Base-by-base conservation (phyloP, 2,329 filamentous ascomycete species). In the Ophiostoma triangulosporum region DNA sequence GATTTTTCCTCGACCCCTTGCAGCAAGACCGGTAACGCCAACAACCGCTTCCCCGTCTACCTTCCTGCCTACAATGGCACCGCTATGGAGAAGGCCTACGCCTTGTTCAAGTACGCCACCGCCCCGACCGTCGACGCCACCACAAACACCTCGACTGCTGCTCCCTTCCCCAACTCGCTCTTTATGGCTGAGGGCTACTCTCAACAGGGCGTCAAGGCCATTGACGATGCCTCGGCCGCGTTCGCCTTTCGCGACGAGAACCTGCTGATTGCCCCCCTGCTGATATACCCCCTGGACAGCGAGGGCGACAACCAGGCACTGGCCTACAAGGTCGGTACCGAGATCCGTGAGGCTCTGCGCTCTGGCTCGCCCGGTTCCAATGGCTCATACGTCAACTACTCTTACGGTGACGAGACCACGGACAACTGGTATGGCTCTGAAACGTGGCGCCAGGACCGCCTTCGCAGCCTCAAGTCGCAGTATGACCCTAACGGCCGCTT, bases 171-270 rank as follows among this genome's bases (percentile, higher is more conserved):
- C 22, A 52, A 56, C 59, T 64, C 65, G 17, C 57, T 77, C 45
- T 74, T 78, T 64, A 72, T 79, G 69, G 74, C 80, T 52, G 77
- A 81, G 60, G 73, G 73, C 3, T 80, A 80, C 62, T 69, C 74
- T 1, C 63, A 61, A 7, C 62, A 70, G 22, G 76, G 70, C 1
- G 69, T 79, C 2, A 60, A 68, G 51, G 63, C 62, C 0, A 59
- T 73, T 36, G 56, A 62, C 46, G 58, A 57, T 26, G 60, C 62
- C 9, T 65, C 67, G 1, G 67, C 69, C 3, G 73, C 74, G 1
- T 78, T 70, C 54, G 67, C 73, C 17, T 70, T 69, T 62, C 69
- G 75, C 2, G 57, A 61, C 1, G 69, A 72, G 51, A 70, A 72
- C 58, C 58, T 76, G 6, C 67, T 74, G 24, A 53, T 64, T 43